Evolutionary conservation across 2,329 filamentous ascomycete genomes (phyloP), one percentile per base, ranked within the genome.

Genomic region (Gnomoniopsis sp.): DNA sequence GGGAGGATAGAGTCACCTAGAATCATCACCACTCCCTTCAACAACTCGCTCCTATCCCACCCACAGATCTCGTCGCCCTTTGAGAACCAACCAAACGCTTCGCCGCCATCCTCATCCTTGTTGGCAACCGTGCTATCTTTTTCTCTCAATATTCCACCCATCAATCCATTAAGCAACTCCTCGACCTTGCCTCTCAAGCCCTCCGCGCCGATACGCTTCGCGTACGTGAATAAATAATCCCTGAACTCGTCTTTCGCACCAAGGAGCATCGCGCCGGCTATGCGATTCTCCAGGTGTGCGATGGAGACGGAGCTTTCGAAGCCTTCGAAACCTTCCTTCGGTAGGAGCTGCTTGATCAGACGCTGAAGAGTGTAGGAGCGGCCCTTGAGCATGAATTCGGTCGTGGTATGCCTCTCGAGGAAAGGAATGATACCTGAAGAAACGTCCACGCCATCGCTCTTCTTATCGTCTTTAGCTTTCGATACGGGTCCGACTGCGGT

Each of bases 221-320:
- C 93, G 69, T 99, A 99, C 92, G 98, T 98, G 68, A 92, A 89
- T n/a, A 99, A 78, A 69, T 98, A 98, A 1, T 96, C 80, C 58
- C 91, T 86, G 75, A 98, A 99, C 71, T 99, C 95, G 59, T 98
- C 93, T 66, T 87, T 89, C 0, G 95, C 89, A 3, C 89, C 90
- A 1, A 99, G 78, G 60, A 91, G 88, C 69, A 96, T 76, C 0
- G 95, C 91, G 3, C 91, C 96, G 2, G 95, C 93, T 49, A 99
- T 88, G 43, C 96, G 86, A 68, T 97, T 98, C 73, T 99, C 95
- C 14, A 99, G 78, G 75, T 99, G 95, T 7, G 93, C 93, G 63
- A 99, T 92, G 56, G 91, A 96, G 51, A 97, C 90, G 47, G 86
- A 89, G 22, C 90, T 90, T 73, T 99, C 96, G 63, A 99, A 93